Evolutionary conservation across 192 early-diverging fungal species (phyloP), one percentile per base, ranked within the genome.

Genomic region (Phycomyces blakesleeanus): DNA sequence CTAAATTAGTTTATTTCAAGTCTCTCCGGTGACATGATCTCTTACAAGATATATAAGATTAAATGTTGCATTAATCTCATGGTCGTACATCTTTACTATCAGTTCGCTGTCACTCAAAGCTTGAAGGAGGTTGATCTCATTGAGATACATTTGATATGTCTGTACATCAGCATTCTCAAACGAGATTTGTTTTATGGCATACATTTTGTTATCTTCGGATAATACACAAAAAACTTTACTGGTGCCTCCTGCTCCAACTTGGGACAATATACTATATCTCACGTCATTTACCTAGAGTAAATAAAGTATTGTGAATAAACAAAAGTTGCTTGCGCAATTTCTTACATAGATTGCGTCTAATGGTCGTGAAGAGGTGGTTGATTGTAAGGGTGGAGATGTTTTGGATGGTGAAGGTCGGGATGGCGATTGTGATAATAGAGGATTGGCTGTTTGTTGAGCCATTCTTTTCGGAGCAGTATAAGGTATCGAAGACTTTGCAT

Each of bases 141-240:
- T 96, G 20, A 88, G 54, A 59, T 91, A 97, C 20, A 91, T 85
- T 49, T 82, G 76, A 52, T 88, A 74, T 0, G 85, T 82, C 44
- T 67, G 65, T 51, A 80, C 63, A 55, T 94, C 95, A 0, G 75
- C 81, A 8, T 78, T 78, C 1, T 84, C 80, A 49, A 93, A 84
- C 18, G 89, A 83, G 9, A 95, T 94, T 51, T 84, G 89, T 66
- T 96, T 97, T 24, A 96, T 72, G 1, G 93, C 94, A 68, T 79
- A 87, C 11, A 91, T 78, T 59, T 85, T 77, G 50, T 77, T 70
- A 59, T 83, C 81, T 14, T 71, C 62, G 20, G 86, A 75, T 69
- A 92, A 78, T 4, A 93, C 92, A 64, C 89, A 94, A 79, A 86
- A 96, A 10, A 98, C 96, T 75, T 91, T 95, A 57, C 88, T 88